These are phyloP conservation scores for Acanthamoeba castellanii DNA, from an alignment of 208 protist species.

Conservation along the genomic window DNA sequence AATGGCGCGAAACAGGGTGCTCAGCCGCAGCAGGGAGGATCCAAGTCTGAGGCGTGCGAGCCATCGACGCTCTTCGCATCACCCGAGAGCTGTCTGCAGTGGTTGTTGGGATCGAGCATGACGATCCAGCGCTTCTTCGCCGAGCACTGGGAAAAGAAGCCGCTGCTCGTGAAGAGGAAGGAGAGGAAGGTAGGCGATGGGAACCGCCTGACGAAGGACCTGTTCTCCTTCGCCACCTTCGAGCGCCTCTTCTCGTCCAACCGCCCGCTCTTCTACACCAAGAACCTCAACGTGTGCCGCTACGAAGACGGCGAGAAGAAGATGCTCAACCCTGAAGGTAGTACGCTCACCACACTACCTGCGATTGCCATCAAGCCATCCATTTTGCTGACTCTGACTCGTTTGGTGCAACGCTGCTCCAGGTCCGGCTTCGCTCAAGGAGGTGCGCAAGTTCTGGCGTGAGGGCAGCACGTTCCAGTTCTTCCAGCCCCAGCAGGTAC, in stretches of 20 bases:
- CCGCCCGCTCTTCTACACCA: conserved; percentile 30
- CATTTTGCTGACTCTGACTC: background rate
- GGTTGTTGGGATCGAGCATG: conserved; percentile 19
- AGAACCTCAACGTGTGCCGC: conserved; percentile 60
- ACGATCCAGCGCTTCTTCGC: conserved; percentile 3
- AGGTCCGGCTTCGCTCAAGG: conserved; percentile 34
- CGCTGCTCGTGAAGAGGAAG: conserved; percentile 35
- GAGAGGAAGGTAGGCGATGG: conserved; percentile 1
- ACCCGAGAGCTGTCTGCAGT: conserved; percentile 50
- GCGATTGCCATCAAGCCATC: background rate
- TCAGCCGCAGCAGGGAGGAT: background rate
- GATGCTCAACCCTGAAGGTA: conserved; percentile 67
- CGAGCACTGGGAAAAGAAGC: conserved; percentile 76
- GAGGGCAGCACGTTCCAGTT: conserved; percentile 69
- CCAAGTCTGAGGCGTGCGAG: background rate
- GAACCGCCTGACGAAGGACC: background rate
- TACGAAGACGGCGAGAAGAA: conserved; percentile 67
- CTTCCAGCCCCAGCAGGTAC: conserved; percentile 68
- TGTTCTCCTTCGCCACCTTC: conserved; percentile 71
- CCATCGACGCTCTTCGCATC: background rate
- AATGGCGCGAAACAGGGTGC: background rate
- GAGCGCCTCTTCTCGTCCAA: conserved; percentile 6
- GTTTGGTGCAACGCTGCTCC: background rate
- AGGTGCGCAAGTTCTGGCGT: conserved; percentile 59
- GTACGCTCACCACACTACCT: background rate